Percentiles rank a stretch among this genome's conserved stretches.
phyloP scores from a whole-genome alignment of 352 stramenopile genomes.

The Phytophthora sojae region DNA sequence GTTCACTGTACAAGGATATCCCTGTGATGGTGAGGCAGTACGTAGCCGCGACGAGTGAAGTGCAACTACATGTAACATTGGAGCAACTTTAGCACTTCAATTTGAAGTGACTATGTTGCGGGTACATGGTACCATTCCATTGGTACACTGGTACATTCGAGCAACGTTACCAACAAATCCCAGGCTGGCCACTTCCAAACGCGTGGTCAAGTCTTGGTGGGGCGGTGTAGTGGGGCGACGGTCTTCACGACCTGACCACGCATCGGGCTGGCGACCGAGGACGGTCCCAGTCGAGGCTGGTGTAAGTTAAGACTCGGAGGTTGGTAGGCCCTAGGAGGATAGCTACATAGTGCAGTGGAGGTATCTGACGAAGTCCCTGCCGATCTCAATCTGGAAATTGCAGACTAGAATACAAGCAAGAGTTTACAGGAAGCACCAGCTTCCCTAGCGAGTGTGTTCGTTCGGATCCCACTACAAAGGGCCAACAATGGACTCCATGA shows the following conservation, averaged over 20 bases:
- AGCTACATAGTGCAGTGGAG: too few species aligned
- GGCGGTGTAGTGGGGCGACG: not conserved
- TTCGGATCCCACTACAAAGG: too few species aligned
- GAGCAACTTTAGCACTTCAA: conserved; percentile 2
- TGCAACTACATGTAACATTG: not conserved
- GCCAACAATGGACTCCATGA: too few species aligned
- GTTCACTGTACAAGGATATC: conserved; percentile 2
- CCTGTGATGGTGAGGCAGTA: conserved; percentile 6
- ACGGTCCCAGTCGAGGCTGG: too few species aligned
- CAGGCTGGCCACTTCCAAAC: not conserved
- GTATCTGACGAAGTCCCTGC: too few species aligned
- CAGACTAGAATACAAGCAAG: not conserved
- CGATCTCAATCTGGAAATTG: too few species aligned
- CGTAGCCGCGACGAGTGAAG: not conserved
- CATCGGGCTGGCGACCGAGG: not conserved
- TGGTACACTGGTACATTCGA: not conserved
- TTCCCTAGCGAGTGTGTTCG: too few species aligned
- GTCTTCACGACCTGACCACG: conserved; percentile 1
- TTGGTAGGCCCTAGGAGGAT: too few species aligned
- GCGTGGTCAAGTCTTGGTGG: conserved; percentile 2
- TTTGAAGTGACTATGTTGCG: not conserved
- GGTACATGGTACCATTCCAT: not conserved
- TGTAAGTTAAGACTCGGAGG: too few species aligned
- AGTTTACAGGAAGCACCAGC: too few species aligned
- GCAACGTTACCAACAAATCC: not conserved